These are phyloP conservation scores for Tulasnella calospora DNA, from an alignment of 768 basidiomycete species.

Conservation along the genomic window DNA sequence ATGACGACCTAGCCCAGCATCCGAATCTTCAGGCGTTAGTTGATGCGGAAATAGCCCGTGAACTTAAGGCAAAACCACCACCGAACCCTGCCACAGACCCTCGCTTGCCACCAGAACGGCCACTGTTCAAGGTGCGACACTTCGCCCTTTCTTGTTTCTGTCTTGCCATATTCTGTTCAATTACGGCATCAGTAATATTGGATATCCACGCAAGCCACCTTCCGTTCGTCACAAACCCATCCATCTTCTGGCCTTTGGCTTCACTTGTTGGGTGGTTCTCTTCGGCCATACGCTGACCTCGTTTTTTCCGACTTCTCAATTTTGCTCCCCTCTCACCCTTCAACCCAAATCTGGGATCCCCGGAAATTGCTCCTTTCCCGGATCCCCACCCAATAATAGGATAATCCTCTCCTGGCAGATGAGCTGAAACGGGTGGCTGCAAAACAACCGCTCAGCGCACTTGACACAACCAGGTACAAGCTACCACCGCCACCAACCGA, in stretches of 20 bases:
- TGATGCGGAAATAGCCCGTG: conserved; percentile 67
- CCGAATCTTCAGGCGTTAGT: conserved; percentile 70
- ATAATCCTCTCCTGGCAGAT: conserved; percentile 61
- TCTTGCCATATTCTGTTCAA: conserved; percentile 16
- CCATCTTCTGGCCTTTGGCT: background rate
- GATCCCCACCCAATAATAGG: conserved; percentile 40
- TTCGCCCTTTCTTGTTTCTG: background rate
- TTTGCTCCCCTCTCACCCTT: conserved; percentile 26
- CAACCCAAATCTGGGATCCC: conserved; percentile 11
- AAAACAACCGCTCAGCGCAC: conserved; percentile 55
- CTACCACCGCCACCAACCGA: conserved; percentile 60
- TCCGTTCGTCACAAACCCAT: background rate
- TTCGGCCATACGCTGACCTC: conserved; percentile 16
- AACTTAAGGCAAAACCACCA: conserved; percentile 40
- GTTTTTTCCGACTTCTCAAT: conserved; percentile 31
- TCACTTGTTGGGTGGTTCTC: conserved; percentile 2
- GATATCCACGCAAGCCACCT: background rate
- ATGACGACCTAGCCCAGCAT: conserved; percentile 79
- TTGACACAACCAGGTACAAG: conserved; percentile 71
- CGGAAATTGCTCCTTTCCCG: conserved; percentile 3
- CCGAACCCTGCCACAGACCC: conserved; percentile 18
- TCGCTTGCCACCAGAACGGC: conserved; percentile 26
- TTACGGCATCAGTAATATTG: background rate
- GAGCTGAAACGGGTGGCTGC: conserved; percentile 72
- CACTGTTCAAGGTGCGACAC: conserved; percentile 24